A percentile compares a stretch with the other conserved stretches of the same genome.
Evolutionary conservation across 2,329 filamentous ascomycete genomes (phyloP).

Genomic region (Cercospora brassicicola): DNA sequence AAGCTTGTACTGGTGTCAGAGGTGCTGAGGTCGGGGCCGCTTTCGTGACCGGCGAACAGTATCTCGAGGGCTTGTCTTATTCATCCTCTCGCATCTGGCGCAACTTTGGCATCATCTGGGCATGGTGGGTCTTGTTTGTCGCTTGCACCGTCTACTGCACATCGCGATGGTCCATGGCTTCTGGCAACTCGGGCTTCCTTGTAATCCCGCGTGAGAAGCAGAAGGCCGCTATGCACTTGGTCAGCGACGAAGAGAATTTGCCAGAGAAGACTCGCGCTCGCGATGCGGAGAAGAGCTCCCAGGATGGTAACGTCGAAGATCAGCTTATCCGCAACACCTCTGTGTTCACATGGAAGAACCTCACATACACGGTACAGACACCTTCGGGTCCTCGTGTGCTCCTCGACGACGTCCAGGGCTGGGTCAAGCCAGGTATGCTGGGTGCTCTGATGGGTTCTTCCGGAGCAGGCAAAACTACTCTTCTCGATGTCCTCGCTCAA

Average conservation of each 20-base stretch:
- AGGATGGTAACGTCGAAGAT: slow-evolving; percentile 18
- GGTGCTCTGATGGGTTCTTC: slow-evolving; percentile 81
- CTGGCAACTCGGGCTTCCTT: slow-evolving; percentile 41
- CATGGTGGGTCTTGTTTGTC: slow-evolving; percentile 62
- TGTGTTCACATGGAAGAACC: slow-evolving; percentile 79
- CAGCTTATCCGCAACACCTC: slow-evolving; percentile 62
- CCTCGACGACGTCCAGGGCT: slow-evolving; percentile 65
- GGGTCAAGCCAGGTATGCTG: slow-evolving; percentile 72
- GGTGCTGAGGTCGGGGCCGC: slow-evolving; percentile 57
- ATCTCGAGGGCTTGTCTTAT: slow-evolving; percentile 56
- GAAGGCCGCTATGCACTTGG: slow-evolving; percentile 38
- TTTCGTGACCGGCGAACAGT: slow-evolving; percentile 62
- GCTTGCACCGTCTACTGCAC: slow-evolving; percentile 60
- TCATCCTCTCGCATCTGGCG: slow-evolving; percentile 46
- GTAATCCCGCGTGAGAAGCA: slow-evolving; percentile 63
- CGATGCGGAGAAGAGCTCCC: slow-evolving; percentile 12
- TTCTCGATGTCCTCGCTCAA: slow-evolving; percentile 45
- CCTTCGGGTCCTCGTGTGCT: slow-evolving; percentile 49
- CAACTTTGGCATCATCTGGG: slow-evolving; percentile 69
- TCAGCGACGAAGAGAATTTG: slow-evolving; percentile 25
- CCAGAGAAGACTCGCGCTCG: slow-evolving; percentile 17
- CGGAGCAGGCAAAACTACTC: slow-evolving; percentile 52
- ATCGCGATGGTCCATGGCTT: slow-evolving; percentile 54
- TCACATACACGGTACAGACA: slow-evolving; percentile 71
- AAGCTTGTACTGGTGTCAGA: slow-evolving; percentile 50